phyloP scores from a whole-genome alignment of 2,329 filamentous ascomycete genomes.

The Aspergillus niger region DNA sequence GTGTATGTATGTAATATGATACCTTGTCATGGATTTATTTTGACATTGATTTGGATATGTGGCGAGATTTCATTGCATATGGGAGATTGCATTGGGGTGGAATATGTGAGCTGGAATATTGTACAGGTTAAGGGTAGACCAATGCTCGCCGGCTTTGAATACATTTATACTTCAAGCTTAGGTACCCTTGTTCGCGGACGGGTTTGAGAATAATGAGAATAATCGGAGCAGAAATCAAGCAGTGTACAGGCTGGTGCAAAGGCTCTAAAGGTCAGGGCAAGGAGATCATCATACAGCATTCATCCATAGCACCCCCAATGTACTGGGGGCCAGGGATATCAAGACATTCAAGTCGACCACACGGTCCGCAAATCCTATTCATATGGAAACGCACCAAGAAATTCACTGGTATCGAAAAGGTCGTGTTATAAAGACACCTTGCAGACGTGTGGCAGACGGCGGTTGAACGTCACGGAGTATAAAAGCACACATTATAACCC shows the following conservation, averaged over 20 bases:
- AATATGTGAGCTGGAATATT: not conserved
- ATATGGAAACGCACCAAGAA: not conserved
- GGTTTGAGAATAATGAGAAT: not conserved
- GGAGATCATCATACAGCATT: constrained; percentile 6
- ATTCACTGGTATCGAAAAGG: constrained; percentile 2
- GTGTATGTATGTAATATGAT: constrained; percentile 7
- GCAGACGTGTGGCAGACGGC: not conserved
- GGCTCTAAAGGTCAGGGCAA: not conserved
- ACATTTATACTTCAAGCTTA: not conserved
- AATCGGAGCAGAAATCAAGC: not conserved
- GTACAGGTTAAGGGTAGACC: not conserved
- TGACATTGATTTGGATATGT: not conserved
- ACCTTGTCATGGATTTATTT: not conserved
- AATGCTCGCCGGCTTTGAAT: not conserved
- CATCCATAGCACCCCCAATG: not conserved
- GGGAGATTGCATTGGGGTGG: not conserved
- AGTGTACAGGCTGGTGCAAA: constrained; percentile 6
- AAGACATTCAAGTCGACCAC: not conserved
- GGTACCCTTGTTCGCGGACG: not conserved
- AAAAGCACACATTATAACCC: constrained; percentile 2
- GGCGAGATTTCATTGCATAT: not conserved
- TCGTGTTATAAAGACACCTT: constrained; percentile 1
- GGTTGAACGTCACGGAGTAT: constrained; percentile 1
- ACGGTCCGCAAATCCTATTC: not conserved
- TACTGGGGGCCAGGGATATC: not conserved